phyloP scores from a whole-genome alignment of 148 eudicot genomes.

The Rhododendron henanense region DNA sequence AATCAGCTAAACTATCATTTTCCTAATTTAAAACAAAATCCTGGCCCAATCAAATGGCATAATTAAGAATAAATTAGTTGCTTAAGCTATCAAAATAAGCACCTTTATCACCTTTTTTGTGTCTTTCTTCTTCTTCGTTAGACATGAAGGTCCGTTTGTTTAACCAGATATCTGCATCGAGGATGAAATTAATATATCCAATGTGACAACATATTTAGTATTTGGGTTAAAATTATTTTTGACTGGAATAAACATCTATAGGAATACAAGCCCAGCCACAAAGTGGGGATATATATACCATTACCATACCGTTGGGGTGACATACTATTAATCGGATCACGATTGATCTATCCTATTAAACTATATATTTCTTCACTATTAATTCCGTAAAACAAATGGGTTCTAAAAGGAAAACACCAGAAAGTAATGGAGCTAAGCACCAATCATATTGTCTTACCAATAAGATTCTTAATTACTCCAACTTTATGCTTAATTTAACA shows the following conservation, averaged over 20 bases:
- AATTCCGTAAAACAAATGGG: background rate
- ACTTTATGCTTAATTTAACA: background rate
- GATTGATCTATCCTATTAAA: background rate
- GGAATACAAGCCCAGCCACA: no score
- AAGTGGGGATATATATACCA: no score
- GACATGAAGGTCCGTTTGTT: no score
- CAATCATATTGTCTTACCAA: background rate
- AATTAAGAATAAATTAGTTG: background rate
- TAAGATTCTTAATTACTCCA: background rate
- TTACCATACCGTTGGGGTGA: background rate
- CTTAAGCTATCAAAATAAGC: background rate
- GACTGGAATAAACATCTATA: no score
- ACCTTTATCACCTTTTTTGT: background rate
- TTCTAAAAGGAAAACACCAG: background rate
- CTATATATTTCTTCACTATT: background rate
- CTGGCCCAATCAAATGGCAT: background rate
- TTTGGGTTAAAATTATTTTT: no score
- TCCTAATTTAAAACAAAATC: no score
- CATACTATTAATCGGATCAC: background rate
- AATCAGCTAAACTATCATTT: background rate
- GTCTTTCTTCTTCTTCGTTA: no score
- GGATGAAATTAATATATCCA: no score
- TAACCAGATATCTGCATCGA: no score
- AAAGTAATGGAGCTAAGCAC: background rate
- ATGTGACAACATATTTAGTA: no score